Evolutionary conservation across 2,329 filamentous ascomycete genomes (phyloP), one percentile per base, ranked within the genome.

Genomic region (Neofusicoccum kwambonambiense): DNA sequence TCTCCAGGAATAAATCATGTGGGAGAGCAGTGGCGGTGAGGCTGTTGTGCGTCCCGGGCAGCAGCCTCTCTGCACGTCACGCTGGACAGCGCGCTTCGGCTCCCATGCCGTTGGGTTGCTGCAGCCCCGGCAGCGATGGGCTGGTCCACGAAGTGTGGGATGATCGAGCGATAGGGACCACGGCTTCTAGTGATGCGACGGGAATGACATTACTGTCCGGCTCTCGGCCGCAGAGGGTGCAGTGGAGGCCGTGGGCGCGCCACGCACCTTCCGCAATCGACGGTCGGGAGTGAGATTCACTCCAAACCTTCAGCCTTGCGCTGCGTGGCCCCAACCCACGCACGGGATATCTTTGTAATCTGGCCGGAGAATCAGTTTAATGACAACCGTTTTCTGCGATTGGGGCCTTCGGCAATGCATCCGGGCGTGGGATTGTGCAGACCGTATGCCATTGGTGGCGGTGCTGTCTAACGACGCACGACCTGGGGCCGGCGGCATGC

Each of bases 1-100:
- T 34, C 50, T 39, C 17, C 12, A 17, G 6, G n/a, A n/a, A n/a
- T 22, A 51, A 22, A 51, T 12, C 9, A 22, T 12, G 27, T 52
- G 31, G 15, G 34, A 5, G 13, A 52, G 50, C 3, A 12, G 84
- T 84, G 91, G 92, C 97, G 49, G 96, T 77, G 69, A 97, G 91
- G 6, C 91, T 91, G 0, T 93, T 93, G 74, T 97, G 93, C 7
- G 90, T 76, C 69, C 96, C 89, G 0, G 97, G 84, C 0, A 91
- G 91, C 60, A 97, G 89, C 0, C 93, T 93, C 2, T 93, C 86
- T 11, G 89, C 75, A 12, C 88, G 77, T 35, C 89, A 80, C 68
- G 84, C 84, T 70, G 83, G 82, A 77, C 93, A 94, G 56, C 79
- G 82, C 67, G 96, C 91, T 70, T 92, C 83, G 0, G 91, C 90